Conservation (phyloP, 2,329 filamentous ascomycete species). For the Ophiostoma sp. region DNA sequence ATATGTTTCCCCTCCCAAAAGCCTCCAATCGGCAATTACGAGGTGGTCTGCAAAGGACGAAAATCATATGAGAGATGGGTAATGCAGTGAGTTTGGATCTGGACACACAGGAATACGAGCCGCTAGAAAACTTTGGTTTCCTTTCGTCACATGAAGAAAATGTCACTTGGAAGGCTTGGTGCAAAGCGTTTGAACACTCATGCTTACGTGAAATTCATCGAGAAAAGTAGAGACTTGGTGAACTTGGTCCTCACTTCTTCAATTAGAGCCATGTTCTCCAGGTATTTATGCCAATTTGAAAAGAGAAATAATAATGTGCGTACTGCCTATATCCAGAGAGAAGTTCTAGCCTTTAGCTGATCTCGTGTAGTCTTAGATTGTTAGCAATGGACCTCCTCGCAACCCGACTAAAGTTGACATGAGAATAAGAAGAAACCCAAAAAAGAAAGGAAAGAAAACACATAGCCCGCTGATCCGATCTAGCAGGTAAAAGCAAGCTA, state of each 20-base stretch:
- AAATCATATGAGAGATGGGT: conserved; percentile 5
- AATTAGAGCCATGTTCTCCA: background rate
- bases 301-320: background rate
- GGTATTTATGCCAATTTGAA: background rate
- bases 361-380: background rate
- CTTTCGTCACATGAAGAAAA: background rate
- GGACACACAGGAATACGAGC: background rate
- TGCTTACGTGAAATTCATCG: too few relatives aligned
- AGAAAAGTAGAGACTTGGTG: too few relatives aligned
- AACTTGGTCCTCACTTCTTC: background rate
- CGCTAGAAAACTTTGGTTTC: background rate
- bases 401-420: background rate
- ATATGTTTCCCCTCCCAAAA: background rate
- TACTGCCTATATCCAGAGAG: background rate
- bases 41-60: background rate
- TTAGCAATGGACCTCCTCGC: background rate
- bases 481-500: background rate
- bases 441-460: background rate
- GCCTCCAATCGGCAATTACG: conserved; percentile 14
- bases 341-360: background rate
- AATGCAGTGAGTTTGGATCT: conserved; percentile 2
- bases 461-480: background rate
- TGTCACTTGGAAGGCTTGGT: background rate
- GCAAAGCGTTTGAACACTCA: too few relatives aligned
- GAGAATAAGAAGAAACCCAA: background rate